Conservation (phyloP, 352 stramenopile species). For the Globisporangium emineosum region DNA sequence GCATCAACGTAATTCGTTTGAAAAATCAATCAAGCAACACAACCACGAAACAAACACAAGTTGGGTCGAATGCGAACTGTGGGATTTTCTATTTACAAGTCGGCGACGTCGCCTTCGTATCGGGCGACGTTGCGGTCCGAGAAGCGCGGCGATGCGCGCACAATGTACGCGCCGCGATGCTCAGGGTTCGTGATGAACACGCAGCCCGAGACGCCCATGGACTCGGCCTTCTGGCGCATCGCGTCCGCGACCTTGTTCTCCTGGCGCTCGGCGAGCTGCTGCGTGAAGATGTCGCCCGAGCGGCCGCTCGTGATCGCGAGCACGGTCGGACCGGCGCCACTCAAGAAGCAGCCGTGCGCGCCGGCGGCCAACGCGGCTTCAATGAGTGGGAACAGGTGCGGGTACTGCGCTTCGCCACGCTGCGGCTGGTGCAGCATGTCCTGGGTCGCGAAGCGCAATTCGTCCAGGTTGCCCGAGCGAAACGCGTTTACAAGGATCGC, state of each 20-base stretch:
- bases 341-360: constrained; percentile 95
- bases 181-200: constrained; percentile 97
- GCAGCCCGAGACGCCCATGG: constrained; percentile 91
- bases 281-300: constrained; percentile 98
- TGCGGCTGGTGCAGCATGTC: constrained; percentile 96
- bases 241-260: constrained; percentile 94
- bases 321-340: constrained; percentile 96
- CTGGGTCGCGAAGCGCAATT: constrained; percentile 94
- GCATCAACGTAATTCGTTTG: not conserved
- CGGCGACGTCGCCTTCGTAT: constrained; percentile 81
- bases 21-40: not conserved
- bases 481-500: constrained; percentile 98
- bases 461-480: constrained; percentile 94
- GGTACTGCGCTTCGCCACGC: constrained; percentile 93
- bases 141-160: constrained; percentile 92
- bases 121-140: constrained; percentile 75
- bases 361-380: constrained; percentile 94
- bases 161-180: constrained; percentile 95
- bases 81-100: constrained; percentile 45
- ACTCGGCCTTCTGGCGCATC: constrained; percentile 93
- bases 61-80: not conserved
- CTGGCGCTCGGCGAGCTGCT: constrained; percentile 86
- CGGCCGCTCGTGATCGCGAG: constrained; percentile 97
- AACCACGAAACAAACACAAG: not conserved
- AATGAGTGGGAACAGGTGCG: constrained; percentile 96